phyloP scores from a whole-genome alignment of 306 rosid species.

The Dalbergia oliveri region DNA sequence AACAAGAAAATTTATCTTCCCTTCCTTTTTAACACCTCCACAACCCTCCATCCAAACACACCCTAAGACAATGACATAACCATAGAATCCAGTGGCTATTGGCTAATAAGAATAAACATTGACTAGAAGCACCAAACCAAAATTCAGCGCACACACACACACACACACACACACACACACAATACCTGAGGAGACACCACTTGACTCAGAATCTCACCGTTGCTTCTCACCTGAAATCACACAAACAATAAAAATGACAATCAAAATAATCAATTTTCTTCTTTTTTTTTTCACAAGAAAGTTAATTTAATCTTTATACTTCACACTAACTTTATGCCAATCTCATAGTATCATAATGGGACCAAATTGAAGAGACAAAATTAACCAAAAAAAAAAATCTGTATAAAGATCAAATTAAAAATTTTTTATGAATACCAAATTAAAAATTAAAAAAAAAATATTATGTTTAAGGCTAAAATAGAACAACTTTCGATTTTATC shows the following conservation, averaged over 20 bases:
- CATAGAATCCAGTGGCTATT: constrained; percentile 34
- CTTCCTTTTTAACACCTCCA: background rate
- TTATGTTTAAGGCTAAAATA: background rate
- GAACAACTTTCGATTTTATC: background rate
- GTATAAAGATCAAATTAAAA: background rate
- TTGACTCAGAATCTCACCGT: constrained; percentile 90
- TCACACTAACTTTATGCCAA: background rate
- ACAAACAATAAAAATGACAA: constrained; percentile 21
- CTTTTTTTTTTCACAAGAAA: background rate
- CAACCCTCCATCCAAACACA: background rate
- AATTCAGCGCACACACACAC: background rate
- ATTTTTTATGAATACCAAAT: background rate
- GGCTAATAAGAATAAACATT: constrained; percentile 14
- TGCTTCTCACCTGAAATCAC: constrained; percentile 72
- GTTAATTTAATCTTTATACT: background rate
- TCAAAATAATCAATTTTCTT: constrained; percentile 25
- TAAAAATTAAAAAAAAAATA: no score
- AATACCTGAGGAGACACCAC: constrained; percentile 93
- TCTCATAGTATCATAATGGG: background rate
- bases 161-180: background rate
- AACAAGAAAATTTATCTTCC: background rate
- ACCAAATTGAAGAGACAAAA: background rate
- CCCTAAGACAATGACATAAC: background rate
- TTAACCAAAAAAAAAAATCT: background rate
- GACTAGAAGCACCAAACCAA: background rate